Percentiles rank a stretch among this genome's conserved stretches.
These are phyloP conservation scores for Yamadazyma sp. DNA, from an alignment of 805 yeast species.

Conservation along the genomic window DNA sequence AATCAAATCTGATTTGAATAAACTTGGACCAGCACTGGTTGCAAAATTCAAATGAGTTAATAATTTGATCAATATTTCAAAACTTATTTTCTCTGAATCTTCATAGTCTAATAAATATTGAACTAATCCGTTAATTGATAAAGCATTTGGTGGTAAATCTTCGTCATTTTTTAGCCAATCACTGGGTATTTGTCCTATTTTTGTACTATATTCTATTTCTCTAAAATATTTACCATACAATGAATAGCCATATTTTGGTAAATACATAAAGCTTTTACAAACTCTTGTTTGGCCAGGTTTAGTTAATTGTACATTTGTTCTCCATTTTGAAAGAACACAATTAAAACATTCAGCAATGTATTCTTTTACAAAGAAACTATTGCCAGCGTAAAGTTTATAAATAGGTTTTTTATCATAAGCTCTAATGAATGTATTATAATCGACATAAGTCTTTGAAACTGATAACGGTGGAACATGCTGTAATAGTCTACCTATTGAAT, in stretches of 20 bases:
- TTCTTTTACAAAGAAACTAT: slow-evolving; percentile 1
- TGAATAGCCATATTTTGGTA: slow-evolving; percentile 8
- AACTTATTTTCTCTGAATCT: slow-evolving; percentile 1
- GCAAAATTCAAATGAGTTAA: slow-evolving; percentile 2
- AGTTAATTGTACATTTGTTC: not conserved
- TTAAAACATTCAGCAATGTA: not conserved
- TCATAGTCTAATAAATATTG: not conserved
- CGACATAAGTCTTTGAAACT: not conserved
- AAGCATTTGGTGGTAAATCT: slow-evolving; percentile 2
- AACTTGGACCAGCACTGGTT: slow-evolving; percentile 7
- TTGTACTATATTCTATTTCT: slow-evolving; percentile 2
- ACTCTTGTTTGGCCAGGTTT: no score
- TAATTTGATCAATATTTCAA: not conserved
- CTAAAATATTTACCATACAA: slow-evolving; percentile 7
- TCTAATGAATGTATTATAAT: slow-evolving; percentile 1
- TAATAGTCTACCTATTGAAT: slow-evolving; percentile 4
- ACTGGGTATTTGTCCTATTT: slow-evolving; percentile 1
- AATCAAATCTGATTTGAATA: slow-evolving; percentile 1
- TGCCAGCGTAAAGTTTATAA: slow-evolving; percentile 1
- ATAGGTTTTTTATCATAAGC: slow-evolving; percentile 3
- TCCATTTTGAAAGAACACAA: slow-evolving; percentile 3
- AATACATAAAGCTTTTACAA: slow-evolving; percentile 5
- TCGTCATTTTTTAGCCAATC: slow-evolving; percentile 7
- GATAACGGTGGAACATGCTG: slow-evolving; percentile 4
- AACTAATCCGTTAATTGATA: slow-evolving; percentile 6